A percentile compares a stretch with the other conserved stretches of the same genome.
Conservation (phyloP, 495 filamentous ascomycete genomes). For the Thermothielavioides terrestris region DNA sequence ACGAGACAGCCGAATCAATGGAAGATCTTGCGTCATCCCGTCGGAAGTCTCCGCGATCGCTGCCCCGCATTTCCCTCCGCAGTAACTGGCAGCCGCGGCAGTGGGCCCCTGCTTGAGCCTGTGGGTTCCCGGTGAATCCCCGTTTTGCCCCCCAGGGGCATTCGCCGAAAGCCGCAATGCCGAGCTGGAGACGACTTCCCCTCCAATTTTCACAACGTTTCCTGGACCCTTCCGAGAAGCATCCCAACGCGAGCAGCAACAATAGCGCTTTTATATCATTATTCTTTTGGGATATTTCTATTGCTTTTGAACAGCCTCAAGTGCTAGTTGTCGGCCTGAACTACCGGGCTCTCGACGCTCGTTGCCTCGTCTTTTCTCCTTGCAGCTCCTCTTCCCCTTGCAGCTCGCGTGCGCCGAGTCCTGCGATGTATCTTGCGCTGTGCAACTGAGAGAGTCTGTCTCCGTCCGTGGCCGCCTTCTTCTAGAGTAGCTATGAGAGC, state of each 20-base stretch:
- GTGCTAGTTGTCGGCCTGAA: too few relatives aligned
- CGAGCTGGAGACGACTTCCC: background rate
- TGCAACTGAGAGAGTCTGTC: too few relatives aligned
- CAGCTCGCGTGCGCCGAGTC: too few relatives aligned
- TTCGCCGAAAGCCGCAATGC: slow-evolving; percentile 4
- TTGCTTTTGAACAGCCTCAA: too few relatives aligned
- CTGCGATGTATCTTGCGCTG: too few relatives aligned
- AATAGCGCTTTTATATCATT: background rate
- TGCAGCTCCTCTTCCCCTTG: too few relatives aligned
- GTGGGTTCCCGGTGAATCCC: slow-evolving; percentile 13
- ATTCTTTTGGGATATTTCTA: too few relatives aligned
- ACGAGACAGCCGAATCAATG: too few relatives aligned
- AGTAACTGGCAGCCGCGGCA: slow-evolving; percentile 15
- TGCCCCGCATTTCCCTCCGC: background rate
- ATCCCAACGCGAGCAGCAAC: too few relatives aligned
- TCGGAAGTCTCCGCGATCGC: background rate
- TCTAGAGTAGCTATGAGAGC: slow-evolving; percentile 1
- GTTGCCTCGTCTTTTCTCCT: too few relatives aligned
- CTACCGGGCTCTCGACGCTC: too few relatives aligned
- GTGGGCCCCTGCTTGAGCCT: slow-evolving; percentile 7
- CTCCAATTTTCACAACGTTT: background rate
- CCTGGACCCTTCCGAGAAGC: background rate
- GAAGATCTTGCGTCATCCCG: slow-evolving; percentile 10
- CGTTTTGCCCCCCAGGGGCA: background rate
- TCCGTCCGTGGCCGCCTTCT: too few relatives aligned